Evolutionary conservation across 345 rosid genomes (phyloP).

Genomic region (Sapria himalayana): DNA sequence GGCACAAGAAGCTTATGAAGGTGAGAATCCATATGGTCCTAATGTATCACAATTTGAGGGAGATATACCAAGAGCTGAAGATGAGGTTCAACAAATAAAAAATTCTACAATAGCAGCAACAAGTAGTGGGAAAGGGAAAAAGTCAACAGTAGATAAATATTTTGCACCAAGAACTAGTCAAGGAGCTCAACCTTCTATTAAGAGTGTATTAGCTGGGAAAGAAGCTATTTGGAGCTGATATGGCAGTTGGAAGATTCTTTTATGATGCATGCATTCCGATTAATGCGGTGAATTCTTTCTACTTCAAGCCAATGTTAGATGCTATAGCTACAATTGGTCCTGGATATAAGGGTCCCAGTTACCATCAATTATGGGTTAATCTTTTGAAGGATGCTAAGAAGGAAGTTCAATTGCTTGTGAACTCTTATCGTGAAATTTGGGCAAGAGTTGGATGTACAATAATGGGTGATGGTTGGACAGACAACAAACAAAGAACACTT

Average conservation of each 20-base stretch:
- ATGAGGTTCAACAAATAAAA: too few species aligned
- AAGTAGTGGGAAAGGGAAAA: too few species aligned
- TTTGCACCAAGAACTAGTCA: too few species aligned
- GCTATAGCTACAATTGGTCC: constrained; percentile 20
- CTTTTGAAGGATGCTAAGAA: constrained; percentile 19
- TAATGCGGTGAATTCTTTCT: constrained; percentile 20
- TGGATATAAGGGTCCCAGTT: constrained; percentile 26
- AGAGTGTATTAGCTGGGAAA: too few species aligned
- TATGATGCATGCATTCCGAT: constrained; percentile 26
- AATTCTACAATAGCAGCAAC: too few species aligned
- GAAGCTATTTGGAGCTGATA: constrained; percentile 24
- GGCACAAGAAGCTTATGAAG: too few species aligned
- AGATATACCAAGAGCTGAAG: too few species aligned
- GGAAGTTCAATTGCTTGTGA: constrained; percentile 15
- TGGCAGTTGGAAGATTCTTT: constrained; percentile 22
- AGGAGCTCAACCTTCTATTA: too few species aligned
- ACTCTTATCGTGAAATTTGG: too few species aligned
- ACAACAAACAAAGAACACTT: constrained; percentile 13
- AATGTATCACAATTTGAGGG: too few species aligned
- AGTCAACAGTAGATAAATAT: too few species aligned
- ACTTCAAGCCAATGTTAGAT: constrained; percentile 28
- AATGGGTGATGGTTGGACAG: constrained; percentile 26
- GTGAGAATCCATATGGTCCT: too few species aligned
- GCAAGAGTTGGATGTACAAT: constrained; percentile 31
- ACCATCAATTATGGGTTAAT: constrained; percentile 14